Evolutionary conservation across 441 rosid genomes (phyloP).

Genomic region (Gossypium laxum): DNA sequence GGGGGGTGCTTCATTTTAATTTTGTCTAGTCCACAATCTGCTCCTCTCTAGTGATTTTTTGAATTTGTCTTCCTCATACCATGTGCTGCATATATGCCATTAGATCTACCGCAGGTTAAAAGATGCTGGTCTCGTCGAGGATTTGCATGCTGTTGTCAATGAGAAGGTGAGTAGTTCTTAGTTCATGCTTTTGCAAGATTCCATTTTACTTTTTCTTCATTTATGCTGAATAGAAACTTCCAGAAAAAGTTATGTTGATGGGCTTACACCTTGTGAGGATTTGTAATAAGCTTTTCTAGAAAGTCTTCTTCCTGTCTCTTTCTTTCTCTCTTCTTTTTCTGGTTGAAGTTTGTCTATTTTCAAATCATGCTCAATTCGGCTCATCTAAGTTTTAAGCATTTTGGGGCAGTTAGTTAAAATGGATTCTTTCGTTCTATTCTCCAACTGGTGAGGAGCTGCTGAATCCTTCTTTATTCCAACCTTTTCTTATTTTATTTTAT

Average conservation of each 20-base stretch:
- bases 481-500: too few relatives aligned
- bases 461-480: too few relatives aligned
- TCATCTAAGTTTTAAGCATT: background rate
- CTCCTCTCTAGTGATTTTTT: slow-evolving; percentile 9
- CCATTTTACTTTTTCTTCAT: background rate
- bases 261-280: background rate
- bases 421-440: too few relatives aligned
- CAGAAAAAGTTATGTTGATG: background rate
- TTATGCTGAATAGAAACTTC: background rate
- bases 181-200: slow-evolving; percentile 4
- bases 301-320: background rate
- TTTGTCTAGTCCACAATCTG: background rate
- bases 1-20: background rate
- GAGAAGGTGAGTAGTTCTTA: slow-evolving; percentile 36
- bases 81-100: slow-evolving; percentile 19
- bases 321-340: background rate
- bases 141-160: slow-evolving; percentile 55
- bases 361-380: background rate
- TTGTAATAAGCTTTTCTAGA: background rate
- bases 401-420: too few relatives aligned
- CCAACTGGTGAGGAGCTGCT: too few relatives aligned
- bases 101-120: slow-evolving; percentile 53
- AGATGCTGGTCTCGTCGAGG: slow-evolving; percentile 48
- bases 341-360: background rate
- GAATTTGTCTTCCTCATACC: slow-evolving; percentile 13